A percentile compares a stretch with the other conserved stretches of the same genome.
Evolutionary conservation across 257 asterid species (phyloP).

Genomic region (Misopates orontium): DNA sequence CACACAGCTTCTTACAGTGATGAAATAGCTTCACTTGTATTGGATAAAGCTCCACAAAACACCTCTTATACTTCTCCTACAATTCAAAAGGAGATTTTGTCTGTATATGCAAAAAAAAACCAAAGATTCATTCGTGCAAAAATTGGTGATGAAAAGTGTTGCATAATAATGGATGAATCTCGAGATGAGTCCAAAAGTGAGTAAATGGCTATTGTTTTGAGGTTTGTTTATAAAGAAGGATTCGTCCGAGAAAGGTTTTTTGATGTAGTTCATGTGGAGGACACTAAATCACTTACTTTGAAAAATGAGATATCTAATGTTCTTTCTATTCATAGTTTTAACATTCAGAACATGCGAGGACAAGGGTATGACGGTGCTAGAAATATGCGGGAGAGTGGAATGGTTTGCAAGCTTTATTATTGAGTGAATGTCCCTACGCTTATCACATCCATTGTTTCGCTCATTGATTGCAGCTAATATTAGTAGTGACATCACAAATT

Average conservation of each 20-base stretch:
- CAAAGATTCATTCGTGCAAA: background rate
- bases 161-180: background rate
- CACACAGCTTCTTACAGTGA: too few relatives aligned
- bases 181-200: background rate
- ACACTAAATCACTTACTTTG: too few relatives aligned
- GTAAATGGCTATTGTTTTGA: background rate
- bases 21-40: too few relatives aligned
- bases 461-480: too few relatives aligned
- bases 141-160: background rate
- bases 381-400: background rate
- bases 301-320: too few relatives aligned
- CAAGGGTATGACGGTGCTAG: background rate
- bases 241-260: too few relatives aligned
- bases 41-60: too few relatives aligned
- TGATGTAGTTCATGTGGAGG: too few relatives aligned
- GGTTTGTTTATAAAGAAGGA: background rate
- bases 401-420: too few relatives aligned
- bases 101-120: background rate
- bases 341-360: background rate
- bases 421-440: too few relatives aligned
- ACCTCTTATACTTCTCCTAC: too few relatives aligned
- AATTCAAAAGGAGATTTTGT: slow-evolving; percentile 14
- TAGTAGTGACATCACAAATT: background rate
- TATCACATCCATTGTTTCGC: too few relatives aligned
- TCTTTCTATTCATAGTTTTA: background rate